Evolutionary conservation across 495 filamentous ascomycete species (phyloP).

Genomic region (Penicillium manginii): DNA sequence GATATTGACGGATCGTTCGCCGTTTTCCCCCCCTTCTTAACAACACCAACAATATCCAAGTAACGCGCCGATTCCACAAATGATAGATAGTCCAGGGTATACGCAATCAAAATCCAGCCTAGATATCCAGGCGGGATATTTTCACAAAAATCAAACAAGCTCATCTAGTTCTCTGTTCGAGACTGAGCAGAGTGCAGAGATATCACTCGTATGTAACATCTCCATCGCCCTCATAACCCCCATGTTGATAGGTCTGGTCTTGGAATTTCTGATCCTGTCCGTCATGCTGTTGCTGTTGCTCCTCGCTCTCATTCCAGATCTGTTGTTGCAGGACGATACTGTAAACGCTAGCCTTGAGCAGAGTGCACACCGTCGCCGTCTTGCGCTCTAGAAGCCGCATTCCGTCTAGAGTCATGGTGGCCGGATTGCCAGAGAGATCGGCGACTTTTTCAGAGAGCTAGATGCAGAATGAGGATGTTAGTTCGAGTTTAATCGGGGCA

Average conservation of each 20-base stretch:
- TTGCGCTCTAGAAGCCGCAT: constrained; percentile 88
- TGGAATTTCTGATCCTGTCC: constrained; percentile 25
- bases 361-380: constrained; percentile 88
- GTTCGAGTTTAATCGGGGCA: not conserved
- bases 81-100: constrained; percentile 7
- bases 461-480: constrained; percentile 2
- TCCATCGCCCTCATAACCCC: constrained; percentile 34
- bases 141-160: not conserved
- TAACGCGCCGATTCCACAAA: constrained; percentile 1
- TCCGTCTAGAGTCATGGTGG: constrained; percentile 61
- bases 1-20: not conserved
- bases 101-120: constrained; percentile 1
- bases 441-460: constrained; percentile 47
- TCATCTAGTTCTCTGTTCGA: not conserved
- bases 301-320: constrained; percentile 68
- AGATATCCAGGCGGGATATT: not conserved
- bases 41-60: constrained; percentile 5
- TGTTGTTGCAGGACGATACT: constrained; percentile 98
- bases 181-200: no score
- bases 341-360: constrained; percentile 97
- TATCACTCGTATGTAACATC: constrained; percentile 42
- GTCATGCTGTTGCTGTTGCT: constrained; percentile 38
- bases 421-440: constrained; percentile 36
- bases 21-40: not conserved
- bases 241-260: constrained; percentile 38